Evolutionary conservation across 2,329 filamentous ascomycete genomes (phyloP), one percentile per base, ranked within the genome.

Genomic region (Pestalotiopsis sp.): DNA sequence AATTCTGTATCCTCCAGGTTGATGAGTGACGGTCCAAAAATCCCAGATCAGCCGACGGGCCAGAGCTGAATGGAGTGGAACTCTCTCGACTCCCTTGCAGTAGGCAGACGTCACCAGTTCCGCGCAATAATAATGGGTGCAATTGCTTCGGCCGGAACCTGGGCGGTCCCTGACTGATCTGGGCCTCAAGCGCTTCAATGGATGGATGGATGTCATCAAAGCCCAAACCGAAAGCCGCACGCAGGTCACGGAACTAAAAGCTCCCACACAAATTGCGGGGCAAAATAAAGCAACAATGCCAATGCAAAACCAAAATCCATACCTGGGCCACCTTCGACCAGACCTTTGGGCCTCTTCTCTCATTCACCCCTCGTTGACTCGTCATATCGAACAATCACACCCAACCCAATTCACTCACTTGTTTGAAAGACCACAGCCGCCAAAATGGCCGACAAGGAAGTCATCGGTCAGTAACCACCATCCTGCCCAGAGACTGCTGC

Each of bases 371-470:
- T 38, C 49, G 45, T 52, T 52, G 45, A 56, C 45, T 45, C 31
- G 23, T 45, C 27, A n/a, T 57, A 52, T 17, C 57, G 20, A 27
- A 45, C 31, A 57, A 13, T 36, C 39, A 57, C 66, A 67, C 65
- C 31, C 31, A 57, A 61, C 57, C 64, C 56, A 39, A 38, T 70
- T 36, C 63, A 66, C 49, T 56, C 63, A 56, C 63, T 56, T 66
- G 49, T 23, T 41, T 41, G 25, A 56, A 25, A 58, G 7, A 23
- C 17, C 39, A 49, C 23, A 61, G 17, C 27, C n/a, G n/a, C 66
- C 72, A 74, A 69, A 49, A 74, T 74, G 71, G 69, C 72, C 64
- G 73, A 74, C 68, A 71, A 74, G 41, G 61, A 74, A 68, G 72
- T 71, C 57, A 71, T 72, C 64, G 74, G 74, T 75, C 71, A 70